These are phyloP conservation scores for Sporobolus alterniflorus DNA, from an alignment of 202 grass and related monocot species.

Conservation along the genomic window DNA sequence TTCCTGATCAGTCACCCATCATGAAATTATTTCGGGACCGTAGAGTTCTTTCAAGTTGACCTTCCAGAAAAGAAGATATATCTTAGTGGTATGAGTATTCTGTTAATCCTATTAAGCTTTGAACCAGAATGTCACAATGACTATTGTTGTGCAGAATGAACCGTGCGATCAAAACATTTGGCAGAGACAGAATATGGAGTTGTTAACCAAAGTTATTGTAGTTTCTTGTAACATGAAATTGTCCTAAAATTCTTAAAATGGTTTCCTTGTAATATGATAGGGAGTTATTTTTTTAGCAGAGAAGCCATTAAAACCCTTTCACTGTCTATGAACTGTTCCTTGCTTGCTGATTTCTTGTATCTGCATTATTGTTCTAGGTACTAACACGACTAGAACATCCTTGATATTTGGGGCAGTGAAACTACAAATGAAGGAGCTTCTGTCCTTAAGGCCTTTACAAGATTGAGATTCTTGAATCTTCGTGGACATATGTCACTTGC, in stretches of 20 bases:
- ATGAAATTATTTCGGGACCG: too few species aligned
- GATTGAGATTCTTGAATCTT: slow-evolving; percentile 79
- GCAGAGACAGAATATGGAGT: background rate
- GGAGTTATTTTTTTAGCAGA: background rate
- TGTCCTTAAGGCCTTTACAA: slow-evolving; percentile 57
- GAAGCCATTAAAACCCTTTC: background rate
- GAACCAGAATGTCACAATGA: too few species aligned
- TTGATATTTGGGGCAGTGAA: slow-evolving; percentile 94
- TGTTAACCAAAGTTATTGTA: background rate
- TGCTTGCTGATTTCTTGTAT: slow-evolving; percentile 32
- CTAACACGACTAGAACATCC: slow-evolving; percentile 72
- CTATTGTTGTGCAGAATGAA: background rate
- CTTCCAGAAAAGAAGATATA: too few species aligned
- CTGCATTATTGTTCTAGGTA: slow-evolving; percentile 56
- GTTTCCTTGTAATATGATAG: background rate
- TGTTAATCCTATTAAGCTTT: too few species aligned
- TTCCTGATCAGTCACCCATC: too few species aligned
- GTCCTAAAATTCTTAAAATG: background rate
- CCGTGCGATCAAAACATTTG: background rate
- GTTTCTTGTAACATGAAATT: background rate
- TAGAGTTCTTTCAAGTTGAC: too few species aligned
- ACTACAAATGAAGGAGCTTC: slow-evolving; percentile 68
- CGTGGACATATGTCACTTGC: slow-evolving; percentile 70
- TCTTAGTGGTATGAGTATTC: too few species aligned
- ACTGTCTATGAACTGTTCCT: background rate